Evolutionary conservation across 176 grass and related monocot genomes (phyloP), one percentile per base, ranked within the genome.

Genomic region (Phoenix roebelenii): DNA sequence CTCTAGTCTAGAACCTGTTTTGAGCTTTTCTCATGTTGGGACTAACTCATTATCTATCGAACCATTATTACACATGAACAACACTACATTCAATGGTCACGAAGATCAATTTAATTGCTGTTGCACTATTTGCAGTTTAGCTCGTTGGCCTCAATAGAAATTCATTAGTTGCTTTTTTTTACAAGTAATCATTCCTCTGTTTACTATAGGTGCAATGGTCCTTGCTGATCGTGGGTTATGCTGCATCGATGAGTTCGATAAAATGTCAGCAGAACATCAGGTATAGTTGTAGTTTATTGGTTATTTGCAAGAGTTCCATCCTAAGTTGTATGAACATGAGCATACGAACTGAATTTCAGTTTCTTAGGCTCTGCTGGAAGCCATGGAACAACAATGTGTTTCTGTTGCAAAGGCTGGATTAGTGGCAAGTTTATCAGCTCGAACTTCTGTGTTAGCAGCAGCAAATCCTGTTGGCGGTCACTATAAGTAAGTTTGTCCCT

Each of bases 361-460:
- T 78, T 82, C 51, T 58, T 76, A 97, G 92, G 84, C 77, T 90
- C 80, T 97, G 59, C 72, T 97, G 25, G 92, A 97, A 88, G 83
- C 92, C 60, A 97, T 97, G 92, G 92, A 91, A 73, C 92, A 91
- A 66, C 92, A 97, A 82, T 88, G 87, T 80, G 92, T 97, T 22
- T 97, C 92, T 52, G 78, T 97, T 39, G 92, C 92, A 78, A 97
- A 97, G 78, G 92, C 92, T 22, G 92, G 92, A 60, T 78, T 97
- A 53, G 92, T 97, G 23, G 92, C 92, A 68, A 97, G 87, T 82
- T 82, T 91, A 72, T 91, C 87, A 71, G 81, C 92, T 66, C 87
- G 83, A 22, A 77, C 92, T 18, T 90, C 92, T 60, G 78, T 97
- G 35, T 71, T 97, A 25, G 92, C 92, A 60, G 92, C 92, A 59